A percentile compares a stretch with the other conserved stretches of the same genome.
These are phyloP conservation scores for Vigna nakashimae DNA, from an alignment of 306 rosid species.

Conservation along the genomic window DNA sequence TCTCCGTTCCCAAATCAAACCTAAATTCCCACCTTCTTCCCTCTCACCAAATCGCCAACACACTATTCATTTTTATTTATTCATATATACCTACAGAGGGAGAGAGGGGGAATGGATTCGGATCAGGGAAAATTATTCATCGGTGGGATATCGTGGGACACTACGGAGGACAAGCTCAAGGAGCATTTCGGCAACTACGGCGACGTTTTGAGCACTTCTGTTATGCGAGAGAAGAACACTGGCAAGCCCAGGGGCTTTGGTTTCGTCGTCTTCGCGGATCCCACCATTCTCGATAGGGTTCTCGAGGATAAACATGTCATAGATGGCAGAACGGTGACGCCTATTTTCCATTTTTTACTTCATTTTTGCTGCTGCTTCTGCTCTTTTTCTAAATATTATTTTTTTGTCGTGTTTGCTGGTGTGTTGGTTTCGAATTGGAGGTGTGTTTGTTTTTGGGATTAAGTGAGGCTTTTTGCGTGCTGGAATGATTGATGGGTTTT, in stretches of 20 bases:
- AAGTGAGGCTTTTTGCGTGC: background rate
- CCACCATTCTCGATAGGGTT: conserved; percentile 86
- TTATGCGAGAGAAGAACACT: conserved; percentile 86
- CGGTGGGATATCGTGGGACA: conserved; percentile 98
- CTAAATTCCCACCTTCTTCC: conserved; percentile 16
- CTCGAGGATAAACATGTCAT: conserved; percentile 85
- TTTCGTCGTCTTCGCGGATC: conserved; percentile 91
- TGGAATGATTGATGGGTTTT: background rate
- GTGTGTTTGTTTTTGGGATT: background rate
- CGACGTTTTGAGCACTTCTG: conserved; percentile 79
- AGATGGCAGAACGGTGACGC: conserved; percentile 86
- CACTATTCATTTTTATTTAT: background rate
- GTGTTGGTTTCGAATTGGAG: conserved; percentile 25
- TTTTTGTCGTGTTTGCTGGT: conserved; percentile 14
- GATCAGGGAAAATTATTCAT: conserved; percentile 97
- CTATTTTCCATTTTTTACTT: background rate
- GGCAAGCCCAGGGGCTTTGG: conserved; percentile 91
- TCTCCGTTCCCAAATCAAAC: background rate
- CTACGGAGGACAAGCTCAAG: conserved; percentile 86
- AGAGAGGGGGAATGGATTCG: conserved; percentile 69
- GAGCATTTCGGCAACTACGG: conserved; percentile 85
- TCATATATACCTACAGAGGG: background rate
- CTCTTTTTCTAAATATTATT: background rate
- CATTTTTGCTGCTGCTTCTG: background rate
- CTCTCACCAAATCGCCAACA: background rate